Evolutionary conservation across 192 early-diverging fungal species (phyloP).

Genomic region (Backusella mclennaniae): DNA sequence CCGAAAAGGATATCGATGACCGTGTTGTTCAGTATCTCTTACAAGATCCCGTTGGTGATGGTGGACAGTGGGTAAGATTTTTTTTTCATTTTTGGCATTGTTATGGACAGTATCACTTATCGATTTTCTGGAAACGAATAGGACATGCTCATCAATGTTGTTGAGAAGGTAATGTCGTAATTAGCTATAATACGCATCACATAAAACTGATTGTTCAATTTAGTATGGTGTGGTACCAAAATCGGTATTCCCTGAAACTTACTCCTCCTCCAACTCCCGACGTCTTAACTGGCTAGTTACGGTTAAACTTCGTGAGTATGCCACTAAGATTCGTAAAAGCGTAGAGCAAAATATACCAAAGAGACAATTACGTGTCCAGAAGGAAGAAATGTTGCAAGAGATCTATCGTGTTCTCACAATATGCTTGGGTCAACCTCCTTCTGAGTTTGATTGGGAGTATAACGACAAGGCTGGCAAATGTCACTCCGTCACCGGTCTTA

Average conservation of each 20-base stretch:
- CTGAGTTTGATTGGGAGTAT: slow-evolving; percentile 64
- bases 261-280: slow-evolving; percentile 59
- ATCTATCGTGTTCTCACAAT: slow-evolving; percentile 71
- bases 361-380: slow-evolving; percentile 45
- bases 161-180: slow-evolving; percentile 49
- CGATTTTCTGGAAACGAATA: no score
- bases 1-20: slow-evolving; percentile 60
- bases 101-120: no score
- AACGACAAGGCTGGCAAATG: slow-evolving; percentile 72
- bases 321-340: slow-evolving; percentile 50
- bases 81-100: no score
- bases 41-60: slow-evolving; percentile 62
- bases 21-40: slow-evolving; percentile 73
- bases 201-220: neutral
- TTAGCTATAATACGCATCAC: no score
- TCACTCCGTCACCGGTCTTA: slow-evolving; percentile 49
- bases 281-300: slow-evolving; percentile 64
- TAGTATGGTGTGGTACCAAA: slow-evolving; percentile 76
- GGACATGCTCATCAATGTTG: slow-evolving; percentile 76
- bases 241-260: slow-evolving; percentile 63
- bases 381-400: slow-evolving; percentile 60
- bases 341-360: slow-evolving; percentile 39
- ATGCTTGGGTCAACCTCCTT: slow-evolving; percentile 72
- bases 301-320: slow-evolving; percentile 70
- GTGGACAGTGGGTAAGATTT: slow-evolving; percentile 61